Evolutionary conservation across 306 rosid genomes (phyloP).

Genomic region (Luffa acutangula): DNA sequence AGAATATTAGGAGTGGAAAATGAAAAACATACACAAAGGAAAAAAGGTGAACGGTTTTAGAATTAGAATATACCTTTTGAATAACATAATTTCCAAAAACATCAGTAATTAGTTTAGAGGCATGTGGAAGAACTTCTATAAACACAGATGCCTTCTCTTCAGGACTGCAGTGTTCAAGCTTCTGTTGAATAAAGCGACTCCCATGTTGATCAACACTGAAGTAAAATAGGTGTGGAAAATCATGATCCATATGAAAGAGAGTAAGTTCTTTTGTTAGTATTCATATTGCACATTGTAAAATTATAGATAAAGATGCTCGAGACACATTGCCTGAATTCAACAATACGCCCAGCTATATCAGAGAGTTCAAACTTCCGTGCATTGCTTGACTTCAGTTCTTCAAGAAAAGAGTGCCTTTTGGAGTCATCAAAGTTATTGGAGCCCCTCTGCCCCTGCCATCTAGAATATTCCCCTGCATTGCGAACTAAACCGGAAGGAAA

Average conservation of each 20-base stretch:
- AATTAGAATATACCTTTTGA: slow-evolving; percentile 41
- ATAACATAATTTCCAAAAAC: slow-evolving; percentile 67
- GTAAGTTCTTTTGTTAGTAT: background rate
- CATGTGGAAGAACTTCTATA: slow-evolving; percentile 49
- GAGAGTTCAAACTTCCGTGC: slow-evolving; percentile 33
- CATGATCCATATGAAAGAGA: slow-evolving; percentile 8
- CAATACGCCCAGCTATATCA: slow-evolving; percentile 44
- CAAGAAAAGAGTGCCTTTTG: slow-evolving; percentile 32
- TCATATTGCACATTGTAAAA: background rate
- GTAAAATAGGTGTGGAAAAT: slow-evolving; percentile 9
- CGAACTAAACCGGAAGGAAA: slow-evolving; percentile 24
- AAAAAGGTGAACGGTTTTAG: background rate
- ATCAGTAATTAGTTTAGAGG: slow-evolving; percentile 45
- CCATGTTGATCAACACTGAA: slow-evolving; percentile 66
- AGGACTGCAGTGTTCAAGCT: slow-evolving; percentile 45
- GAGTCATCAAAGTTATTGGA: slow-evolving; percentile 26
- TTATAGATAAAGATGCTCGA: background rate
- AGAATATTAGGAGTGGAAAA: background rate
- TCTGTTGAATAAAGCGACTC: slow-evolving; percentile 71
- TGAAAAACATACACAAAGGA: background rate
- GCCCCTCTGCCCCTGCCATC: slow-evolving; percentile 38
- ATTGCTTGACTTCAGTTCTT: slow-evolving; percentile 44
- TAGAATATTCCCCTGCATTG: slow-evolving; percentile 28
- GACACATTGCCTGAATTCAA: slow-evolving; percentile 45
- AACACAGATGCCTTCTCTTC: slow-evolving; percentile 53